These are phyloP conservation scores for Artomyces pyxidatus DNA, from an alignment of 768 basidiomycete genomes.

Conservation along the genomic window DNA sequence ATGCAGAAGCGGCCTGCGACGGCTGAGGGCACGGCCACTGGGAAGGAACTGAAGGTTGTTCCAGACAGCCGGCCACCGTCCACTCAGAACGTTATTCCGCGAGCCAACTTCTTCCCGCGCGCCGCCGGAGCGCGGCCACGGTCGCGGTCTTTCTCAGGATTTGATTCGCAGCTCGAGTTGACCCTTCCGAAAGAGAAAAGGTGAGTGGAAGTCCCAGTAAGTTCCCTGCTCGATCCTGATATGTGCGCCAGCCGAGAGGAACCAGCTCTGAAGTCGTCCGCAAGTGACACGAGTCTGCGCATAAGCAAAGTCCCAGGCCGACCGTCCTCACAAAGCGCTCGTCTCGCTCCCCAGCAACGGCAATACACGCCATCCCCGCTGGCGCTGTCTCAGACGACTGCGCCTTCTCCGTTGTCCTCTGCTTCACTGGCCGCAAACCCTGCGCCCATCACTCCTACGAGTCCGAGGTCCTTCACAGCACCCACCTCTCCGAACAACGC, in stretches of 20 bases:
- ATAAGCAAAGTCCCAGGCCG: not conserved
- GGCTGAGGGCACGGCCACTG: not conserved
- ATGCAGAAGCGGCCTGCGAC: constrained; percentile 2
- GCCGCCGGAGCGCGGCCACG: constrained; percentile 40
- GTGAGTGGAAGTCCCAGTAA: constrained; percentile 10
- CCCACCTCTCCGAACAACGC: not conserved
- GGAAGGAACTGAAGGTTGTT: not conserved
- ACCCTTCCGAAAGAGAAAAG: constrained; percentile 10
- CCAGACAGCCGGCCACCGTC: constrained; percentile 1
- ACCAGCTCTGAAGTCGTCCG: not conserved
- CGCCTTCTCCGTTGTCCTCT: constrained; percentile 1
- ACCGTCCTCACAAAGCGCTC: constrained; percentile 3
- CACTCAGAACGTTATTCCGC: constrained; percentile 27
- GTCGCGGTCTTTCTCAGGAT: constrained; percentile 72
- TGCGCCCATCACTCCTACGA: not conserved
- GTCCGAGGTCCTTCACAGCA: not conserved
- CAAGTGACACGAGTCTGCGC: not conserved
- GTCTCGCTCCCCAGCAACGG: constrained; percentile 8
- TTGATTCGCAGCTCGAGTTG: constrained; percentile 33
- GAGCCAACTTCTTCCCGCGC: constrained; percentile 60
- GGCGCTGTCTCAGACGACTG: not conserved
- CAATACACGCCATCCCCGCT: constrained; percentile 17
- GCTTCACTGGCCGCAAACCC: not conserved
- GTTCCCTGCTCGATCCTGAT: not conserved
- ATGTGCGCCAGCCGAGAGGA: constrained; percentile 1